These are phyloP conservation scores for Erucastrum elatum DNA, from an alignment of 345 rosid species.

Conservation along the genomic window DNA sequence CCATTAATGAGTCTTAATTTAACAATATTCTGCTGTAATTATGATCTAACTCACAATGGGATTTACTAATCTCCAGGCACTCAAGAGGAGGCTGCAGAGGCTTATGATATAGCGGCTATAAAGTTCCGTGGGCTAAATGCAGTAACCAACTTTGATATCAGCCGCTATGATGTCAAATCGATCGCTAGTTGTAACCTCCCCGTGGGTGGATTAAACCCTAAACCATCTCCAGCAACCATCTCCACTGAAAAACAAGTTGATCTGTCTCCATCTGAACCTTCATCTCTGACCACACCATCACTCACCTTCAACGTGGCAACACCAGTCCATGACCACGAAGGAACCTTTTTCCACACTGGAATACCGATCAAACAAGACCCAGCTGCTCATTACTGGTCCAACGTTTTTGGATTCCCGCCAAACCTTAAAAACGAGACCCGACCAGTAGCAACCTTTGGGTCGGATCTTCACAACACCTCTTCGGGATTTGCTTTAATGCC, in stretches of 20 bases:
- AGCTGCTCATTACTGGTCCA: slow-evolving; percentile 63
- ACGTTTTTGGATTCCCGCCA: slow-evolving; percentile 43
- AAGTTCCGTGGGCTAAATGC: slow-evolving; percentile 90
- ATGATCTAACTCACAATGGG: neutral
- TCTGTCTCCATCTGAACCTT: slow-evolving; percentile 44
- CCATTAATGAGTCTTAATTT: too few relatives aligned
- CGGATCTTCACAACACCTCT: slow-evolving; percentile 20
- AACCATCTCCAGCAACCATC: neutral
- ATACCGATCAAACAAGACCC: slow-evolving; percentile 68
- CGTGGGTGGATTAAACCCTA: slow-evolving; percentile 59
- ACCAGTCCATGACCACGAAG: slow-evolving; percentile 41
- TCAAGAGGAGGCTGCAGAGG: slow-evolving; percentile 98
- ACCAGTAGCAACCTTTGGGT: slow-evolving; percentile 24
- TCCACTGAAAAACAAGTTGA: slow-evolving; percentile 11
- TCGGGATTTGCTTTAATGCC: slow-evolving; percentile 38
- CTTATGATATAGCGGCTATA: slow-evolving; percentile 95
- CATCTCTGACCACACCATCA: slow-evolving; percentile 48
- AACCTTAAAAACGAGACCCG: slow-evolving; percentile 24
- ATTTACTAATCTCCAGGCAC: slow-evolving; percentile 50
- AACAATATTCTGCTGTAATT: too few relatives aligned
- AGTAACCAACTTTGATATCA: slow-evolving; percentile 89
- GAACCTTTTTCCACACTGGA: slow-evolving; percentile 47
- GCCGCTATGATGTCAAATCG: slow-evolving; percentile 88
- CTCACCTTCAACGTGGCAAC: slow-evolving; percentile 49
- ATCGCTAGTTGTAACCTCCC: slow-evolving; percentile 86